phyloP scores from a whole-genome alignment of 352 stramenopile genomes.

The Plasmopara muralis region DNA sequence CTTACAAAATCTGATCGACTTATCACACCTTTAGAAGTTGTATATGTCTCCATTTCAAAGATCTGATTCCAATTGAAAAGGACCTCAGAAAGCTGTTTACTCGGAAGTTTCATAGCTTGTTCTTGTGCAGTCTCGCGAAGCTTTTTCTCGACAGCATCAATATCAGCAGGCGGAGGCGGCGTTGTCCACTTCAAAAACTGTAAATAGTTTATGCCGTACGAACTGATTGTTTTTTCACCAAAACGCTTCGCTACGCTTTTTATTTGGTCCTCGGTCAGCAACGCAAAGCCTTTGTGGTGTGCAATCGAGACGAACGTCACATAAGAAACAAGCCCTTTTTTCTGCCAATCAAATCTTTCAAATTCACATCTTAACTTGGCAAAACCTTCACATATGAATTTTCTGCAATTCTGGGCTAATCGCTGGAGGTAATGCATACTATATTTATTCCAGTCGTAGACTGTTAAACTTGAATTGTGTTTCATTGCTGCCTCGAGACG shows the following conservation, averaged over 20 bases:
- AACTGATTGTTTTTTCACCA: conserved; percentile 31
- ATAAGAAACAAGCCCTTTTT: conserved; percentile 38
- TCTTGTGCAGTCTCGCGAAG: conserved; percentile 35
- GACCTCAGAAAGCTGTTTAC: conserved; percentile 33
- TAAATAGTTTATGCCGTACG: conserved; percentile 58
- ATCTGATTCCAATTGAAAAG: conserved; percentile 33
- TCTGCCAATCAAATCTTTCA: conserved; percentile 61
- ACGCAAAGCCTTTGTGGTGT: conserved; percentile 32
- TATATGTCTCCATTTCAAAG: conserved; percentile 28
- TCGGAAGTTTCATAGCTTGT: conserved; percentile 25
- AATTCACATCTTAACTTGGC: conserved; percentile 38
- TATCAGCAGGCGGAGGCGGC: conserved; percentile 24
- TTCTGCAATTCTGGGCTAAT: conserved; percentile 46
- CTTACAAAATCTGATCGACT: conserved; percentile 37
- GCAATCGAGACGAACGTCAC: conserved; percentile 40
- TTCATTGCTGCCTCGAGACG: conserved; percentile 29
- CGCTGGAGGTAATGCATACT: conserved; percentile 35
- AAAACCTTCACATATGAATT: conserved; percentile 32
- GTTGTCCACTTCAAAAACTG: conserved; percentile 69
- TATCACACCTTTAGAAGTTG: conserved; percentile 15
- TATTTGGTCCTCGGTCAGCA: conserved; percentile 35
- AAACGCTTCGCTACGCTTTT: conserved; percentile 50
- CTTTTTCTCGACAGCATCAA: conserved; percentile 43
- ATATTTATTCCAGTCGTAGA: conserved; percentile 35
- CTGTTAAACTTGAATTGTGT: neutral